These are phyloP conservation scores for Penicillium occitanis DNA, from an alignment of 2,329 filamentous ascomycete species.

Conservation along the genomic window DNA sequence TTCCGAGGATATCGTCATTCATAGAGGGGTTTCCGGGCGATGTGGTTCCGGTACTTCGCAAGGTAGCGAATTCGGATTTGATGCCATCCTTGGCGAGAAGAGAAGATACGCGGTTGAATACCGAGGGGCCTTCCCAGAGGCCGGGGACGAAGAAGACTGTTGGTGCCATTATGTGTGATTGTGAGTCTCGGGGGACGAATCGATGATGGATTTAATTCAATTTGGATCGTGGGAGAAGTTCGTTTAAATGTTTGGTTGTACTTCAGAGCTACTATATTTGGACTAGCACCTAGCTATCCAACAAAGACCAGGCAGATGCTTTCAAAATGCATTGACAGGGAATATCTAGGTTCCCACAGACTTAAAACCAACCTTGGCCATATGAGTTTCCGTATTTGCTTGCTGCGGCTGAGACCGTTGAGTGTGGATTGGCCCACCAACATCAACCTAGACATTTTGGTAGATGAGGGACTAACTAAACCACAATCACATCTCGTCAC, in stretches of 20 bases:
- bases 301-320: neutral
- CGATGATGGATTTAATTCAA: neutral
- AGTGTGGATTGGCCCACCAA: neutral
- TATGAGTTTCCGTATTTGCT: neutral
- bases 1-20: slow-evolving; percentile 7
- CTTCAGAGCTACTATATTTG: neutral
- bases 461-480: neutral
- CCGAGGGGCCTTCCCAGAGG: slow-evolving; percentile 1
- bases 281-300: neutral
- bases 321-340: neutral
- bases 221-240: neutral
- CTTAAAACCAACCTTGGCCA: neutral
- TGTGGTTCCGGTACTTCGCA: slow-evolving; percentile 10
- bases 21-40: slow-evolving; percentile 12
- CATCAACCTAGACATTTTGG: neutral
- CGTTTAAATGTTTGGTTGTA: neutral
- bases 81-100: neutral
- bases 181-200: neutral
- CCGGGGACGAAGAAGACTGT: slow-evolving; percentile 15
- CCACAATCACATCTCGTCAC: neutral
- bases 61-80: neutral
- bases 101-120: neutral
- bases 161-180: slow-evolving; percentile 2
- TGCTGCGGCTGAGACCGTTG: neutral
- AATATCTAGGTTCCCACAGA: neutral